Base-by-base conservation (phyloP, 805 yeast species). In the Candida pseudoglaebosa region DNA sequence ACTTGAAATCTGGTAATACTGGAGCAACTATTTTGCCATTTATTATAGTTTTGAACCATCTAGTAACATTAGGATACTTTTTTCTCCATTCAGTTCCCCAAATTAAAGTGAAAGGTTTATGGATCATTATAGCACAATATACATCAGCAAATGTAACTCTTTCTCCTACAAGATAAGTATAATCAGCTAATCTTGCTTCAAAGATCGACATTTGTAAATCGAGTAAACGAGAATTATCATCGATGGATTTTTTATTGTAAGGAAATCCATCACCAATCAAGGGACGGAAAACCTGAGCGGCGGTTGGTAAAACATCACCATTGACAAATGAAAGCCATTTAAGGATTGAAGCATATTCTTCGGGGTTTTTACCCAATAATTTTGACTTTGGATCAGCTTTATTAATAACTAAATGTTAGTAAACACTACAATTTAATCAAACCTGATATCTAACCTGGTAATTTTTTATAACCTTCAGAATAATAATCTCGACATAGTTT, bases 311-410 rank as follows among this genome's bases (percentile, higher is more conserved):
- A 42, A 84, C 51, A 53, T 90, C 96, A 51, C 76, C 54, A 73
- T 83, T 86, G 61, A 80, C 71, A 50, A 85, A 67, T 2, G 95
- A 85, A 61, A 81, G 54, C 95, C 95, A 89, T 67, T 71, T 80
- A 51, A 89, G 61, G 54, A 88, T 70, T 53, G 64, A 63, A 43
- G 85, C 87, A 57, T 77, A 71, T 53, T 84, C 86, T 49, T 67
- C 65, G 47, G 75, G 63, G 61, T 71, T 71, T 61, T 77, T 75
- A 54, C 96, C 97, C 48, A 78, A 67, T 48, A 83, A 71, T 49
- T 65, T 66, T 39, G 63, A 54, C 42, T 59, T 67, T 39, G 62
- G 48, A 31, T 71, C 78, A 47, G 68, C 70, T 47, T 72, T 60
- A 44, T 72, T 65, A 42, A 67, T 57, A 53, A 76, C 80, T 76